Conservation (phyloP, 805 yeast species). For the Vanderwaltozyma yarrowii region DNA sequence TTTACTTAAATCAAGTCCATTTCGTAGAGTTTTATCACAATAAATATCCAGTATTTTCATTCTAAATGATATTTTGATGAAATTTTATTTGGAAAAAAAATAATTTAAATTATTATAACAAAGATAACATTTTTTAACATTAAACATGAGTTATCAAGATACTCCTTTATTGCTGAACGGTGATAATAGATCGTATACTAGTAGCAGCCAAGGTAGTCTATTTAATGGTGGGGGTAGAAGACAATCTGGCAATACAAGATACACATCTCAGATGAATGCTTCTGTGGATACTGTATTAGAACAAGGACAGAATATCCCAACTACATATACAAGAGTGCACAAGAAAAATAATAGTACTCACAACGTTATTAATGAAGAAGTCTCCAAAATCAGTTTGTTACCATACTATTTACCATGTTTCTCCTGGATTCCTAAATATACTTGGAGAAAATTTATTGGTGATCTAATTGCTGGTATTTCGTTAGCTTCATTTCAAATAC, state of each 20-base stretch:
- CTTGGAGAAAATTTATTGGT: constrained; percentile 31
- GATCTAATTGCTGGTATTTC: constrained; percentile 82
- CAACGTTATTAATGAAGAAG: no score
- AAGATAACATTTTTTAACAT: no score
- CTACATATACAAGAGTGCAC: neutral
- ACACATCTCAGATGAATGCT: neutral
- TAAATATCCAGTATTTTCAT: no score
- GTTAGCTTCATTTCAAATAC: constrained; percentile 84
- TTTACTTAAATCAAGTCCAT: no score
- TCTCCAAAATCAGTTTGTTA: constrained; percentile 13
- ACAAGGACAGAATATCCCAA: neutral
- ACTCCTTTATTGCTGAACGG: neutral
- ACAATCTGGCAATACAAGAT: neutral
- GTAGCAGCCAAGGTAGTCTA: neutral
- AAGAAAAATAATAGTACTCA: no score
- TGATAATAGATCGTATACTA: neutral
- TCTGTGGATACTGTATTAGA: neutral
- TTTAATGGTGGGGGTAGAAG: neutral
- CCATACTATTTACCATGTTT: constrained; percentile 61
- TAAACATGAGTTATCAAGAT: neutral
- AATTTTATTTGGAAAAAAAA: no score
- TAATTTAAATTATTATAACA: no score
- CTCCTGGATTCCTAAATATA: constrained; percentile 55
- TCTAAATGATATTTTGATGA: no score
- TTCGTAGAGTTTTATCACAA: no score